These are phyloP conservation scores for Dendrostoma leiphaemia DNA, from an alignment of 2,329 filamentous ascomycete species.

Conservation along the genomic window DNA sequence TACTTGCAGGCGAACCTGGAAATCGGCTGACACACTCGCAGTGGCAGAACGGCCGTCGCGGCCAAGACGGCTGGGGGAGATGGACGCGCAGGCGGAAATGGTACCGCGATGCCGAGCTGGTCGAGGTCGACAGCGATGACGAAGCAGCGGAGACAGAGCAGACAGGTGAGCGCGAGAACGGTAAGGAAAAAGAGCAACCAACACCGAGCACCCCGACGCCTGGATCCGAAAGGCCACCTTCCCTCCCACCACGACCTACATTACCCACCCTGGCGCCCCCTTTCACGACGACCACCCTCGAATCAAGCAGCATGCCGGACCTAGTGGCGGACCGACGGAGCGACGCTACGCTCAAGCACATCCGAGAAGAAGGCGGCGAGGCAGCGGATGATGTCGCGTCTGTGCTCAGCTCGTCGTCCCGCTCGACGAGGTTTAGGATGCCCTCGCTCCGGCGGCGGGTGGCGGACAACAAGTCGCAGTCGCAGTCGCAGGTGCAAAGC, in stretches of 20 bases:
- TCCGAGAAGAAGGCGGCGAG: conserved; percentile 16
- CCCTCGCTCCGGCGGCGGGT: conserved; percentile 38
- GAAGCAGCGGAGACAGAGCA: conserved; percentile 33
- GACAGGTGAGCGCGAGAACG: conserved; percentile 26
- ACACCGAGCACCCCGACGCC: conserved; percentile 14
- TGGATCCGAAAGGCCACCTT: conserved; percentile 22
- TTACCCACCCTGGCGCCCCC: conserved; percentile 4
- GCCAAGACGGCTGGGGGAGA: conserved; percentile 86
- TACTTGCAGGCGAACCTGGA: background rate
- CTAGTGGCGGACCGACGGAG: conserved; percentile 9
- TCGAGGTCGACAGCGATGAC: conserved; percentile 59
- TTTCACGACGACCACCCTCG: conserved; percentile 6
- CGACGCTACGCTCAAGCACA: conserved; percentile 19
- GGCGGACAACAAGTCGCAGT: conserved; percentile 29
- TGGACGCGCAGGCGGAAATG: conserved; percentile 94
- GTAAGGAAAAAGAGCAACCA: conserved; percentile 17
- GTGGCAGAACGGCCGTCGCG: conserved; percentile 87
- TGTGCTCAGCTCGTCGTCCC: conserved; percentile 47
- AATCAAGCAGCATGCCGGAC: conserved; percentile 8
- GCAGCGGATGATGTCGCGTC: conserved; percentile 43
- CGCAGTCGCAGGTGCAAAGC: conserved; percentile 16
- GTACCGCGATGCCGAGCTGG: conserved; percentile 93
- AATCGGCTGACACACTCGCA: conserved; percentile 31
- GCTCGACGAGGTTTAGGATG: conserved; percentile 40
- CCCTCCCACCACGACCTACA: conserved; percentile 15